Base-by-base conservation (phyloP, 208 protist genomes). In the Tritrichomonas foetus region DNA sequence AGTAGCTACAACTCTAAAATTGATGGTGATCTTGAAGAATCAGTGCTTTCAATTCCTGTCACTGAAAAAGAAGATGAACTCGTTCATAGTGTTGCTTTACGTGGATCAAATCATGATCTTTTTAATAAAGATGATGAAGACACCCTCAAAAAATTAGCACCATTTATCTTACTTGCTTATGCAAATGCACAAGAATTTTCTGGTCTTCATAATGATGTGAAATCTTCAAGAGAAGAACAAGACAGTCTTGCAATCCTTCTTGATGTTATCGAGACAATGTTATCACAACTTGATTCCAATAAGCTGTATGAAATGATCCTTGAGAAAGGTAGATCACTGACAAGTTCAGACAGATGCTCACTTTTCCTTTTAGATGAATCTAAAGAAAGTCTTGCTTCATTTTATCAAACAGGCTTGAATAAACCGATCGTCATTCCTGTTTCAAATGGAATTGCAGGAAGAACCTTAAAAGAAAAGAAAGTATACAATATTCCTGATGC, bases 371-470 rank as follows among this genome's bases (percentile, higher is more conserved):
- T 89, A 41, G 41, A 89, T 50, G 78, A 89, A 5, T 27, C 25
- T 20, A 53, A 57, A 39, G 47, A 89, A 0, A 89, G 57, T 27
- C 47, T 89, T 39, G 47, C 44, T 41, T 44, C 78, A 89, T 57
- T 8, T 53, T 89, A 47, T 49, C 78, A 89, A 47, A 57, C 20
- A 20, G 78, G 78, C 16, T 14, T 89, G 1, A 47, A 25, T 11
- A 89, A 89, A 25, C 16, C 74, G 0, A 95, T 94, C 13, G 33
- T 49, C 22, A 80, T 95, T 39, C 94, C 84, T 41, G 53, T 94
- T 49, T n/a, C 53, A 20, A 44, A 64, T 9, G 94, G 94, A 11
- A 95, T 95, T 36, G 94, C 94, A 13, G 94, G 94, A 1, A 61
- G 95, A 39, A 93, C 94, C 16, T 57, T 61, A 27, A 89, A 89